These are phyloP conservation scores for Alternaria triticina DNA, from an alignment of 2,329 filamentous ascomycete species.

Conservation along the genomic window DNA sequence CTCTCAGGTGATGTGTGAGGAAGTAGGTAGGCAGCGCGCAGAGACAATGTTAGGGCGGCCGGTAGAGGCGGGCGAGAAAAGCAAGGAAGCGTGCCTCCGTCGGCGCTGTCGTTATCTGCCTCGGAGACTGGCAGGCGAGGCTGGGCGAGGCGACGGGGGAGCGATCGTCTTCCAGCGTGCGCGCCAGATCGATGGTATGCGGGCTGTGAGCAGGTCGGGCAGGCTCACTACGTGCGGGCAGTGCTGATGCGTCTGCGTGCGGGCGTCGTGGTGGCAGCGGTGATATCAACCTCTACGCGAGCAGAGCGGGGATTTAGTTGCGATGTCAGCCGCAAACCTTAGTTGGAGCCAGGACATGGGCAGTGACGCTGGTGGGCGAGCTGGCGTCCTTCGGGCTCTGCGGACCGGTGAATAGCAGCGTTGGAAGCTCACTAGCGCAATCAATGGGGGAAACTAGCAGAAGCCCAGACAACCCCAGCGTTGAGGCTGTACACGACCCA, in stretches of 20 bases:
- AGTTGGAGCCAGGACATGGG: conserved; percentile 25
- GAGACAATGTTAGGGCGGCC: conserved; percentile 50
- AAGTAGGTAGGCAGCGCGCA: conserved; percentile 15
- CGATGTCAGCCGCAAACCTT: conserved; percentile 30
- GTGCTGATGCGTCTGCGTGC: conserved; percentile 23
- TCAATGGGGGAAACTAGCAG: conserved; percentile 16
- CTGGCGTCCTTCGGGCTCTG: conserved; percentile 23
- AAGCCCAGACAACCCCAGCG: conserved; percentile 17
- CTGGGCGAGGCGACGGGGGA: conserved; percentile 43
- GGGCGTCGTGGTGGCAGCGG: conserved; percentile 22
- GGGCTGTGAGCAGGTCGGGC: conserved; percentile 13
- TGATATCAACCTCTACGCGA: conserved; percentile 30
- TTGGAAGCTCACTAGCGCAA: conserved; percentile 28
- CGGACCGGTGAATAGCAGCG: conserved; percentile 36
- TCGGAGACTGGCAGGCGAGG: conserved; percentile 36
- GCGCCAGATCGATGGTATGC: conserved; percentile 48
- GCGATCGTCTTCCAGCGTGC: conserved; percentile 41
- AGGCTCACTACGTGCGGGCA: conserved; percentile 27
- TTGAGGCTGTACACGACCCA: conserved; percentile 7
- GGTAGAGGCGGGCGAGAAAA: conserved; percentile 54
- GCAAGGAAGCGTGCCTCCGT: conserved; percentile 54
- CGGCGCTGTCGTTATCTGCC: conserved; percentile 47
- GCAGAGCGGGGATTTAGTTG: conserved; percentile 29
- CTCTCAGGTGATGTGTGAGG: conserved; percentile 5
- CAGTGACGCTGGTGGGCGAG: conserved; percentile 26